These are phyloP conservation scores for Phaffia australis DNA, from an alignment of 768 basidiomycete species.

Conservation along the genomic window DNA sequence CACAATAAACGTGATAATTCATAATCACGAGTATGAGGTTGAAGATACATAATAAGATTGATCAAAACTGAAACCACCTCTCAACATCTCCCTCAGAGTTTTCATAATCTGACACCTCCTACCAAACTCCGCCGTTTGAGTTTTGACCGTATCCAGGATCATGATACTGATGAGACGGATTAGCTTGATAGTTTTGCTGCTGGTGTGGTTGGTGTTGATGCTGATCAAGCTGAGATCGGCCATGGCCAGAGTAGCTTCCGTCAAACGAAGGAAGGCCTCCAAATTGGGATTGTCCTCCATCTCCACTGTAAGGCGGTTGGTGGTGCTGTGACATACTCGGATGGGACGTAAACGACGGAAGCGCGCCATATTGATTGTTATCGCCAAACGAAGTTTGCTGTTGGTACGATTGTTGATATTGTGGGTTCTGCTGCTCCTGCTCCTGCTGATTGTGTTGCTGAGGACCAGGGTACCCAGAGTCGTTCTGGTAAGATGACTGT, in stretches of 20 bases:
- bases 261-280: not conserved
- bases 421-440: not conserved
- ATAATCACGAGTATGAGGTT: too few species aligned
- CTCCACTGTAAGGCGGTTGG: slow-evolving; percentile 6
- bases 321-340: not conserved
- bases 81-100: too few species aligned
- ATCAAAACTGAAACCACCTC: too few species aligned
- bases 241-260: slow-evolving; percentile 1
- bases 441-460: not conserved
- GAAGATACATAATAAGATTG: too few species aligned
- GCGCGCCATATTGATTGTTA: too few species aligned
- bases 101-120: too few species aligned
- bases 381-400: not conserved
- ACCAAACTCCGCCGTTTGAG: too few species aligned
- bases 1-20: too few species aligned
- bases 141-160: too few species aligned
- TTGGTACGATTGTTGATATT: not conserved
- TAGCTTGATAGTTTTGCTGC: not conserved
- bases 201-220: not conserved
- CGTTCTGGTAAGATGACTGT: slow-evolving; percentile 11
- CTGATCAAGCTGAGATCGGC: slow-evolving; percentile 8
- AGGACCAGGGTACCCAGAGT: not conserved
- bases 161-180: too few species aligned
- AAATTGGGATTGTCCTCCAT: not conserved
- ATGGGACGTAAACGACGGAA: too few species aligned